phyloP scores from a whole-genome alignment of 2,329 filamentous ascomycete genomes.

The Madurella fahalii region DNA sequence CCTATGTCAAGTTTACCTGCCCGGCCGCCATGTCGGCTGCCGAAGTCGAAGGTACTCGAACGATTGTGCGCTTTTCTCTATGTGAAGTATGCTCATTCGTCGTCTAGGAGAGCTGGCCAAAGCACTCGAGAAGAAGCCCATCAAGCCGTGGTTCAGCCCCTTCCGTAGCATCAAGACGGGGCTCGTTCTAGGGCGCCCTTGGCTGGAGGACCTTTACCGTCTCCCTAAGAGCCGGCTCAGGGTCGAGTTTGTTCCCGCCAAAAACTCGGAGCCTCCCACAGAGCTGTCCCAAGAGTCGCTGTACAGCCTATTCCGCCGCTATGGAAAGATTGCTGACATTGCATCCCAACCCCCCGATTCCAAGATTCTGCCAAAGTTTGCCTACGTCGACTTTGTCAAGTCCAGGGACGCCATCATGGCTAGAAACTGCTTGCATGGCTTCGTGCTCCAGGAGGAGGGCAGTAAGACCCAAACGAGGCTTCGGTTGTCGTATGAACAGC shows the following conservation, averaged over 20 bases:
- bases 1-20: slow-evolving; percentile 80
- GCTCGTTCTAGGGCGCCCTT: slow-evolving; percentile 78
- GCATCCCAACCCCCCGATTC: slow-evolving; percentile 77
- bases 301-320: slow-evolving; percentile 82
- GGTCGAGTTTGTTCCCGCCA: slow-evolving; percentile 82
- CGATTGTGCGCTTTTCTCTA: background rate
- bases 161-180: slow-evolving; percentile 66
- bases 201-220: slow-evolving; percentile 88
- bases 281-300: slow-evolving; percentile 83
- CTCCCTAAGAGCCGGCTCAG: slow-evolving; percentile 72
- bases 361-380: slow-evolving; percentile 76
- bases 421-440: slow-evolving; percentile 87
- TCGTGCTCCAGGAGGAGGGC: slow-evolving; percentile 65
- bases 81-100: slow-evolving; percentile 1
- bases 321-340: slow-evolving; percentile 88
- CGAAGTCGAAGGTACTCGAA: slow-evolving; percentile 38
- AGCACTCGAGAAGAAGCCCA: slow-evolving; percentile 63
- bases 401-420: slow-evolving; percentile 79
- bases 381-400: slow-evolving; percentile 70
- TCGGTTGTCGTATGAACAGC: slow-evolving; percentile 78
- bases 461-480: slow-evolving; percentile 73
- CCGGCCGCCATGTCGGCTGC: slow-evolving; percentile 36
- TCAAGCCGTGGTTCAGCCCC: slow-evolving; percentile 89
- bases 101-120: slow-evolving; percentile 49
- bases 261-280: slow-evolving; percentile 48